A percentile compares a stretch with the other conserved stretches of the same genome.
phyloP scores from a whole-genome alignment of 1,139 yeast species.

The Magnusiomyces suaveolens region DNA sequence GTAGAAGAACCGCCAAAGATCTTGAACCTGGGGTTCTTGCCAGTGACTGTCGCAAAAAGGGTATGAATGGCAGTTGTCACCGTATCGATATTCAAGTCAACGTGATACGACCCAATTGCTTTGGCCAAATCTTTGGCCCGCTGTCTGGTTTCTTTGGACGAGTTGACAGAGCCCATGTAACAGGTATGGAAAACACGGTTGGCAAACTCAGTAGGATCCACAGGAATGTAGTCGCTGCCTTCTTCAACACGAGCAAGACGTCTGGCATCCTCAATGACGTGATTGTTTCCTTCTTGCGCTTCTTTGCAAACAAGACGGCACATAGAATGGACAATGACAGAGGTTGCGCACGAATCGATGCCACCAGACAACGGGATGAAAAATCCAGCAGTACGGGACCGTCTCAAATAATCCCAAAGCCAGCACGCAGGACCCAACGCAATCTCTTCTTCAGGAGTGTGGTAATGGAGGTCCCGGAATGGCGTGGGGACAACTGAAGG shows the following conservation, averaged over 20 bases:
- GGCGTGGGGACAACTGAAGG: constrained; percentile 54
- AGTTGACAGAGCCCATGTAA: constrained; percentile 92
- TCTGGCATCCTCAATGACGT: constrained; percentile 68
- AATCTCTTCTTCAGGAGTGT: constrained; percentile 86
- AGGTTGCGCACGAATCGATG: constrained; percentile 95
- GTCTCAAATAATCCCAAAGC: constrained; percentile 94
- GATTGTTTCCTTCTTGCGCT: constrained; percentile 53
- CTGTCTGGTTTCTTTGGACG: constrained; percentile 72
- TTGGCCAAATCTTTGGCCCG: constrained; percentile 74
- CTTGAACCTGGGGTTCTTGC: constrained; percentile 77
- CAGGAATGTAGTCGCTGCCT: constrained; percentile 49
- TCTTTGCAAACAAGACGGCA: constrained; percentile 72
- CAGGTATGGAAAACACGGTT: constrained; percentile 71
- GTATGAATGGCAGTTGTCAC: constrained; percentile 64
- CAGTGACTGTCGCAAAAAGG: constrained; percentile 82
- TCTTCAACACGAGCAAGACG: constrained; percentile 44
- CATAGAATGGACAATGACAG: constrained; percentile 90
- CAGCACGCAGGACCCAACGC: constrained; percentile 98
- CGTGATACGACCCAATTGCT: constrained; percentile 78
- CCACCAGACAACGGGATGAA: constrained; percentile 95
- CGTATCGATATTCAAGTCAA: constrained; percentile 83
- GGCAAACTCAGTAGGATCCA: constrained; percentile 67
- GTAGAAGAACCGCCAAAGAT: constrained; percentile 87
- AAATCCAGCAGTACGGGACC: constrained; percentile 83
- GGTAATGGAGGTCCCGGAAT: constrained; percentile 45